Evolutionary conservation across 805 yeast species (phyloP), one percentile per base, ranked within the genome.

Genomic region (Ogataea corticis): DNA sequence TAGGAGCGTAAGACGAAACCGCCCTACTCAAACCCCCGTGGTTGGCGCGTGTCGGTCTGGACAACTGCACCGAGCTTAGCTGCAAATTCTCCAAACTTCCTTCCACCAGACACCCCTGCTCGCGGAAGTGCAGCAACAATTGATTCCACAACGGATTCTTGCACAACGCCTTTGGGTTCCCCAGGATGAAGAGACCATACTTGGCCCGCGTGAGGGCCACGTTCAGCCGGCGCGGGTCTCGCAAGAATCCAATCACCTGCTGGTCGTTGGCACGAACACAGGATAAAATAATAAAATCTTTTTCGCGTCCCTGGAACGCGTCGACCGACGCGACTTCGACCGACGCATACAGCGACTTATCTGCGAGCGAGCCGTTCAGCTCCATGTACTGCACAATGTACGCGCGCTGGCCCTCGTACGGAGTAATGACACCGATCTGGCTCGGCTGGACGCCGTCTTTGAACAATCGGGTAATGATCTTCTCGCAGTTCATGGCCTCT

Each of bases 351-450:
- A 78, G 65, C 1, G 82, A 83, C 52, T 79, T 79, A 43, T 82
- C 85, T 3, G 69, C 52, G 60, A 84, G 61, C 0, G 87, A 67
- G 25, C 91, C 86, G 55, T 82, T 83, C 71, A 81, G 65, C 56
- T 79, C 77, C 88, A 91, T 80, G 63, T 86, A 86, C 58, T 84
- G 90, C 9, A 81, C 76, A 41, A 91, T 70, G 61, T 84, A 90
- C 0, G 91, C 87, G 50, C 96, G 72, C 68, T 91, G 97, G 28
- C 96, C 97, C 63, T 89, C 96, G 65, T 91, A 91, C 0, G 97
- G 97, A 5, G 97, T 91, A 45, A 91, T 83, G 32, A 91, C 85
- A 62, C 97, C 97, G 60, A 91, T 91, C 62, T 88, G 92, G 18
- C 73, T 74, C 0, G 96, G 92, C 40, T 72, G 65, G 11, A 91